Percentiles rank a stretch among this genome's conserved stretches.
Conservation (phyloP, 805 yeast genomes). For the Myxozyma nipponensis region DNA sequence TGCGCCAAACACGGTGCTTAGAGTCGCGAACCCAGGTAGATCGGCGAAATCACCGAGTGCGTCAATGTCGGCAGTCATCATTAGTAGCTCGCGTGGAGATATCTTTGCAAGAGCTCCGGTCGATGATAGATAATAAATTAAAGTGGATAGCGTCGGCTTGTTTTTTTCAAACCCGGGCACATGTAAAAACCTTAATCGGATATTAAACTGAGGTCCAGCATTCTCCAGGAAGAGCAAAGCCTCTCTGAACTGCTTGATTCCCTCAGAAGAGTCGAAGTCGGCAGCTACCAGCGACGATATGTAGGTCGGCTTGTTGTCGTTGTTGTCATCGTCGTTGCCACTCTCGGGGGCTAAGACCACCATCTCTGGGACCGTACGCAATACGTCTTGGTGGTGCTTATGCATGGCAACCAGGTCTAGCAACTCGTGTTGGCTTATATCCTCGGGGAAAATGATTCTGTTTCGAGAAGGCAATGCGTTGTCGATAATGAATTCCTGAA, state of each 20-base stretch:
- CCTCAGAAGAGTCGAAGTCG: conserved; percentile 22
- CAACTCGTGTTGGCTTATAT: conserved; percentile 36
- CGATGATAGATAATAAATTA: conserved; percentile 12
- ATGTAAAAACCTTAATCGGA: conserved; percentile 15
- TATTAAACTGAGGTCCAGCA: not conserved
- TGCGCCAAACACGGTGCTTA: not conserved
- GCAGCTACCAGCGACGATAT: conserved; percentile 13
- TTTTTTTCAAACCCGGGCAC: conserved; percentile 17
- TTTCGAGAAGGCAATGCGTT: conserved; percentile 47
- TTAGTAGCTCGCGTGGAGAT: conserved; percentile 4
- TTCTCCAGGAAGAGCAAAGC: conserved; percentile 3
- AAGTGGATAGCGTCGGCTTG: conserved; percentile 19
- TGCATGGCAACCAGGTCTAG: conserved; percentile 28
- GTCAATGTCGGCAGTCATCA: conserved; percentile 1
- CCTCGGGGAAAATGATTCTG: conserved; percentile 50
- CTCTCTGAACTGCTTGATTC: conserved; percentile 11
- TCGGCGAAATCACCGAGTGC: conserved; percentile 13
- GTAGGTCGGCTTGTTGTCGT: conserved; percentile 7
- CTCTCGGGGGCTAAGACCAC: not conserved
- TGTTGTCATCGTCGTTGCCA: not conserved
- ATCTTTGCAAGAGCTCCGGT: conserved; percentile 5
- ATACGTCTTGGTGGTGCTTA: not conserved
- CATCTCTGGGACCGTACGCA: conserved; percentile 21
- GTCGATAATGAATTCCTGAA: conserved; percentile 43
- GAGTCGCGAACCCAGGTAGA: conserved; percentile 13